phyloP scores from a whole-genome alignment of 257 asterid genomes.

The Solanum pinnatisectum region DNA sequence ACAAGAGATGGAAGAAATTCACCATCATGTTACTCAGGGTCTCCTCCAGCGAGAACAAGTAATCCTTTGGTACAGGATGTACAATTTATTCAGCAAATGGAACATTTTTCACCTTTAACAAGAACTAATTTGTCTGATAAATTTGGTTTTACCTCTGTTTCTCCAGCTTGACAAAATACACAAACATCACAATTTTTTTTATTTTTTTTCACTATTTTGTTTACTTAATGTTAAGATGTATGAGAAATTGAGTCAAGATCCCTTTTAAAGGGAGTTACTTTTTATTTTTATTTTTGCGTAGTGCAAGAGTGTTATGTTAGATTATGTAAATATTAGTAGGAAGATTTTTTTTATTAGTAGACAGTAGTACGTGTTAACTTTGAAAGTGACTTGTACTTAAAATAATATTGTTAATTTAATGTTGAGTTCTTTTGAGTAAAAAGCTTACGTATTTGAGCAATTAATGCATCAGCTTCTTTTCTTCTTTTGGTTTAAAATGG shows the following conservation, averaged over 20 bases:
- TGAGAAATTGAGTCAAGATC: neutral
- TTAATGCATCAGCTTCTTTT: neutral
- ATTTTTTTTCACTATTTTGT: neutral
- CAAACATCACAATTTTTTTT: neutral
- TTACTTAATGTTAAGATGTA: neutral
- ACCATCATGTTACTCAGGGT: conserved; percentile 24
- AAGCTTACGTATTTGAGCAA: neutral
- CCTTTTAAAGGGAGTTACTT: neutral
- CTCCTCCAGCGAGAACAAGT: conserved; percentile 45
- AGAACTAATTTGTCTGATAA: conserved; percentile 15
- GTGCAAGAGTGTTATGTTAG: neutral
- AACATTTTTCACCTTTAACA: conserved; percentile 21
- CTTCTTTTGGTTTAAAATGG: neutral
- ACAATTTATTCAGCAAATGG: conserved; percentile 38
- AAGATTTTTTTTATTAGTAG: neutral
- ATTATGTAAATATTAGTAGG: neutral
- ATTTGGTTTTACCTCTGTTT: conserved; percentile 13
- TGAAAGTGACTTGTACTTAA: neutral
- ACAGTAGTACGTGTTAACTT: neutral
- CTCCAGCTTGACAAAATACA: conserved; percentile 11
- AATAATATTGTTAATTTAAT: neutral
- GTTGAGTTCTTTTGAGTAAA: neutral
- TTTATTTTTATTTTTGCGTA: neutral
- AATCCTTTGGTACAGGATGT: conserved; percentile 58
- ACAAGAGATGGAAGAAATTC: conserved; percentile 21